Conservation (phyloP, 164 flowering plant genomes). For the Magnolia kwangsiensis region DNA sequence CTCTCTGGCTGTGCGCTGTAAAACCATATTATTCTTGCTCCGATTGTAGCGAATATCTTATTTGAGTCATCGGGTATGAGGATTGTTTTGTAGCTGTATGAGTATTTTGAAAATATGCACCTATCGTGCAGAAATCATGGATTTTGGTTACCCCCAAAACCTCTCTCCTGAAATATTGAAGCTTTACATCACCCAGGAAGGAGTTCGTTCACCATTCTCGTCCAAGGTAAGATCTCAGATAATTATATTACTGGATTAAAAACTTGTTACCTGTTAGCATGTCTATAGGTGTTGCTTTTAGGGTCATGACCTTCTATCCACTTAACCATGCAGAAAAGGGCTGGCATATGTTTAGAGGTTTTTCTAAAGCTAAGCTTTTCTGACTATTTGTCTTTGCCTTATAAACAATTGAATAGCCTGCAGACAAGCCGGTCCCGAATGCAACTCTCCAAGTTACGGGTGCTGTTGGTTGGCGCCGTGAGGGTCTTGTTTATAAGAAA, state of each 20-base stretch:
- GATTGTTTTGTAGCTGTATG: background rate
- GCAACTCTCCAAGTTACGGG: constrained; percentile 99
- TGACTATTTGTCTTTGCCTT: constrained; percentile 7
- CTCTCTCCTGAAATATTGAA: constrained; percentile 96
- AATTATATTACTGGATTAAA: background rate
- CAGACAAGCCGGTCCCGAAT: constrained; percentile 94
- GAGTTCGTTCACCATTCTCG: constrained; percentile 96
- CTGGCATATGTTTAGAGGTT: background rate
- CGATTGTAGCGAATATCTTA: background rate
- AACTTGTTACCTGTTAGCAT: background rate
- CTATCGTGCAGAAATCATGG: constrained; percentile 87
- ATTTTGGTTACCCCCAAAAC: constrained; percentile 99
- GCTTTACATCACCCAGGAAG: constrained; percentile 98
- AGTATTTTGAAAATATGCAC: background rate
- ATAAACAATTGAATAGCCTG: constrained; percentile 39
- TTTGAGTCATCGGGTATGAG: background rate
- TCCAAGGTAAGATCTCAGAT: constrained; percentile 63
- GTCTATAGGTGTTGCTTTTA: background rate
- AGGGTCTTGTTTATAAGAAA: constrained; percentile 93
- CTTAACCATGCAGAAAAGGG: background rate
- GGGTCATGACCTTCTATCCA: background rate
- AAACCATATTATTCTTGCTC: background rate
- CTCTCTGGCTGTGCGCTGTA: background rate
- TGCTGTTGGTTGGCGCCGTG: constrained; percentile 99
- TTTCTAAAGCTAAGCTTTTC: background rate